A percentile compares a stretch with the other conserved stretches of the same genome.
Conservation (phyloP, 441 rosid genomes). For the Melastoma candidum region DNA sequence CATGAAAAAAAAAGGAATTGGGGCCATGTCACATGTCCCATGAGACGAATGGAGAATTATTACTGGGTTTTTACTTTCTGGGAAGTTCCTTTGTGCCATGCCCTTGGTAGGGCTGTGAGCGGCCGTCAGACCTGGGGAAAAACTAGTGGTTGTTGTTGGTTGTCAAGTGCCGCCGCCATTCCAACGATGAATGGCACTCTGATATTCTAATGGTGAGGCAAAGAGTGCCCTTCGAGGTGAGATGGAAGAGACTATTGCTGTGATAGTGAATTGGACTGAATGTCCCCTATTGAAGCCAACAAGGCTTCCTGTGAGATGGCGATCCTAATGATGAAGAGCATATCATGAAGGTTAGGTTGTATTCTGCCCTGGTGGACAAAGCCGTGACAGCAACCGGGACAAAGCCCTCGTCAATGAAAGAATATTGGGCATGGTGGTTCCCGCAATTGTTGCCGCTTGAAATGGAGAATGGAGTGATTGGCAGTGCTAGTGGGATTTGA, state of each 20-base stretch:
- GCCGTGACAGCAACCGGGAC: conserved; percentile 33
- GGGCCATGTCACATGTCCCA: no score
- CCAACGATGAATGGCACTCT: no score
- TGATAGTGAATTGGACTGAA: conserved; percentile 95
- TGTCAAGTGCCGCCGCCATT: no score
- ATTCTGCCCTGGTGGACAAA: conserved; percentile 26
- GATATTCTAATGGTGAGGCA: conserved; percentile 10
- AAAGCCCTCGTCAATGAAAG: conserved; percentile 75
- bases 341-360: conserved; percentile 72
- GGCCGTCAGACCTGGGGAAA: no score
- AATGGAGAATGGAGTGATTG: conserved; percentile 32
- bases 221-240: conserved; percentile 31
- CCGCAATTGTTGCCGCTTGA: conserved; percentile 25
- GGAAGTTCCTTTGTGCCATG: no score
- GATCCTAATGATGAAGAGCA: conserved; percentile 33
- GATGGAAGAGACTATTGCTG: conserved; percentile 39
- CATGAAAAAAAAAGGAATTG: conserved; percentile 10
- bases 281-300: conserved; percentile 98
- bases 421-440: conserved; percentile 32
- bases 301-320: conserved; percentile 18
- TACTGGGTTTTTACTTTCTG: no score
- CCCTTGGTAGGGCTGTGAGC: no score
- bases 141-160: no score
- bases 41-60: no score
- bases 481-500: conserved; percentile 27